These are phyloP conservation scores for Balansia obtecta DNA, from an alignment of 2,329 filamentous ascomycete species.

Conservation along the genomic window DNA sequence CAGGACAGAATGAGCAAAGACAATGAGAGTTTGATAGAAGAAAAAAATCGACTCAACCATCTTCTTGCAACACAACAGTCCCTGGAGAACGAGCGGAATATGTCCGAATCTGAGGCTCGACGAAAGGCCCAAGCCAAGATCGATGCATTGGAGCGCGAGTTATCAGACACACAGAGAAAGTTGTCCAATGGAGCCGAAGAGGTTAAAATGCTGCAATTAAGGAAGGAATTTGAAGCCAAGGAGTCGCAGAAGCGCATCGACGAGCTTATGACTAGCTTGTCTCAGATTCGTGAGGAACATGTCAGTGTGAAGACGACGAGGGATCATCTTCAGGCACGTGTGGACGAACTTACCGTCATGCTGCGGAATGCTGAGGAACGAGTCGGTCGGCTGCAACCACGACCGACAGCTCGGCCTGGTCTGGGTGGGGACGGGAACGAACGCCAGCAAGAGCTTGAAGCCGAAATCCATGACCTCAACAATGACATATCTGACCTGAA, in stretches of 20 bases:
- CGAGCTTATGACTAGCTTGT: conserved; percentile 69
- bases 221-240: conserved; percentile 82
- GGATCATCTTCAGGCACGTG: conserved; percentile 78
- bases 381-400: conserved; percentile 67
- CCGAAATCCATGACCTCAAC: conserved; percentile 66
- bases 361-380: conserved; percentile 83
- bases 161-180: conserved; percentile 69
- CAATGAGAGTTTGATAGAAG: conserved; percentile 72
- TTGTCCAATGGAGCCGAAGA: conserved; percentile 75
- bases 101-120: conserved; percentile 68
- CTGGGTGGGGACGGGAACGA: conserved; percentile 28
- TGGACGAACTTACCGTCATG: conserved; percentile 81
- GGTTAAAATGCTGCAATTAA: conserved; percentile 65
- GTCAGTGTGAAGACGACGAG: conserved; percentile 75
- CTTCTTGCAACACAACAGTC: conserved; percentile 76
- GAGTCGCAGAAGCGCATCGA: conserved; percentile 88
- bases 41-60: conserved; percentile 72
- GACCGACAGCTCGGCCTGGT: conserved; percentile 51
- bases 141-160: conserved; percentile 67
- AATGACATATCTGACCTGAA: conserved; percentile 78
- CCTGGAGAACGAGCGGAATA: conserved; percentile 82
- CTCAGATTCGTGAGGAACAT: conserved; percentile 75
- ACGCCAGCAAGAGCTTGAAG: conserved; percentile 37
- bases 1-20: conserved; percentile 81
- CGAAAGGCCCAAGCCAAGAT: conserved; percentile 68